A percentile compares a stretch with the other conserved stretches of the same genome.
These are phyloP conservation scores for Anethum foeniculum DNA, from an alignment of 140 eudicot species.

Conservation along the genomic window DNA sequence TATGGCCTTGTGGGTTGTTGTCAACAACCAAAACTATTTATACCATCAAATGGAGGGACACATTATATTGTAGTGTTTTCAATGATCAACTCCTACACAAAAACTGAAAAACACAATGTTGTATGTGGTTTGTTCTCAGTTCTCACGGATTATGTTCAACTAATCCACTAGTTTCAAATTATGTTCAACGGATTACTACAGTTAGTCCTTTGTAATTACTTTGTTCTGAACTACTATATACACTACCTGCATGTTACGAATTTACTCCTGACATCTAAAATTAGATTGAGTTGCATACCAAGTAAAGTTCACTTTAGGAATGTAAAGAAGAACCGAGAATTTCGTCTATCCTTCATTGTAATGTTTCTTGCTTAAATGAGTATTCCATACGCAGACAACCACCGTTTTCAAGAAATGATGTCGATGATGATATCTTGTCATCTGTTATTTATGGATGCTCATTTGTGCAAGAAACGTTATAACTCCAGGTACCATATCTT, in stretches of 20 bases:
- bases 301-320: neutral
- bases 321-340: neutral
- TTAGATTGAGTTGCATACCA: neutral
- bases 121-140: neutral
- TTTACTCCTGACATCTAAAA: neutral
- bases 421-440: neutral
- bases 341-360: conserved; percentile 12
- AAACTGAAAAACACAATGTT: neutral
- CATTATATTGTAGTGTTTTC: no score
- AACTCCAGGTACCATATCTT: conserved; percentile 1
- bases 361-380: conserved; percentile 42
- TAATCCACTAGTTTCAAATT: neutral
- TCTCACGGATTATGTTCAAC: no score
- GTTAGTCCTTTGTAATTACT: neutral
- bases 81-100: no score
- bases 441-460: conserved; percentile 24
- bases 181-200: no score
- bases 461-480: conserved; percentile 32
- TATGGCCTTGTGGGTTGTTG: neutral
- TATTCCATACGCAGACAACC: conserved; percentile 20
- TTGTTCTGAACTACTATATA: neutral
- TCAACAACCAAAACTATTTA: neutral
- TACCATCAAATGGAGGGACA: neutral
- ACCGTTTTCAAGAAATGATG: neutral
- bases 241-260: neutral